Conservation (phyloP, 2,329 filamentous ascomycete genomes). For the Aspergillus sp. region DNA sequence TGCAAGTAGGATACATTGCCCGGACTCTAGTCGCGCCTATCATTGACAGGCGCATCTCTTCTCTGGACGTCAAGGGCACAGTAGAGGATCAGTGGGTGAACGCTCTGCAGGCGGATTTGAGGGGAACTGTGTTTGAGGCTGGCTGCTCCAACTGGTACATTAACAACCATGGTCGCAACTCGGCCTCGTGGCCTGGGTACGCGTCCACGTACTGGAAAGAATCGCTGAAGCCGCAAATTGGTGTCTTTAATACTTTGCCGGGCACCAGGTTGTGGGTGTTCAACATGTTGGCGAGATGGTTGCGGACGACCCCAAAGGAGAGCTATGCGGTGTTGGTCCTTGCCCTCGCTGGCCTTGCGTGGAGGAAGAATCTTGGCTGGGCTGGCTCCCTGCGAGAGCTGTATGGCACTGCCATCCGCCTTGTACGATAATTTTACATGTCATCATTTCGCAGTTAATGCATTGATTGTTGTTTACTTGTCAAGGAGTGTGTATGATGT, state of each 20-base stretch:
- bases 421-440: too few species aligned
- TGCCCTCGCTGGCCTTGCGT: too few species aligned
- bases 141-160: conserved; percentile 52
- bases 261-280: conserved; percentile 1
- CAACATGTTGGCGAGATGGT: not conserved
- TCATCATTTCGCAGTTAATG: too few species aligned
- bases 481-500: too few species aligned
- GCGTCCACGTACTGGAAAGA: conserved; percentile 11
- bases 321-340: not conserved
- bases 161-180: conserved; percentile 42
- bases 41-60: conserved; percentile 36
- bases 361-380: too few species aligned
- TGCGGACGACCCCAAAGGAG: not conserved
- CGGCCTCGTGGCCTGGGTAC: conserved; percentile 43
- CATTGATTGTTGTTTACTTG: too few species aligned
- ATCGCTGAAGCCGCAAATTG: conserved; percentile 3
- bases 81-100: conserved; percentile 36
- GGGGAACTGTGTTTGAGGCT: conserved; percentile 40
- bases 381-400: too few species aligned
- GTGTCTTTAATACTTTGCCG: not conserved
- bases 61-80: conserved; percentile 25
- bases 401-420: too few species aligned
- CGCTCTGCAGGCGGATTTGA: conserved; percentile 36
- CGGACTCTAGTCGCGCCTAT: conserved; percentile 37
- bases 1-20: conserved; percentile 35